Evolutionary conservation across 495 filamentous ascomycete genomes (phyloP), one percentile per base, ranked within the genome.

Genomic region (Podospora bellae-mahoneyi): DNA sequence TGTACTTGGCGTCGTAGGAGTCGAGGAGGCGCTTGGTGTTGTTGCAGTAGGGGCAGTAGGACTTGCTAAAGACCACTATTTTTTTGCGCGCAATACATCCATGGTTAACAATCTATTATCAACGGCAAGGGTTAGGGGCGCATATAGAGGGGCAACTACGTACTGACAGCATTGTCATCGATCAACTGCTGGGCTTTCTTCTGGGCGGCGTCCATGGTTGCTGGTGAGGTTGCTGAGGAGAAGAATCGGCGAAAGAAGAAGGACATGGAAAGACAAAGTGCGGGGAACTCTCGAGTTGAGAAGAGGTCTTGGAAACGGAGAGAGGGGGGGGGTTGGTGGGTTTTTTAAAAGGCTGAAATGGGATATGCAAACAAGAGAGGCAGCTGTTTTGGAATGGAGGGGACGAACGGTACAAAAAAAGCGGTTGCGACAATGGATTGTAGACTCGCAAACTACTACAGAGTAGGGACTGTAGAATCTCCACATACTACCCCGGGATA

Each of bases 11-110:
- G 70, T 88, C 87, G 67, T 86, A 60, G 53, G 88, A 80, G 71
- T 80, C 84, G 72, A 99, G 83, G 53, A 92, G 82, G 10, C 78
- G 63, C 87, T 97, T 97, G 70, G 88, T 87, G 64, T 93, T 84
- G 34, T 76, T 81, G 84, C 94, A 98, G 87, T 96, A 94, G n/a
- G 94, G 94, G 86, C 95, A 99, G 81, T 91, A 97, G 16, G 90
- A 92, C 82, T 99, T 99, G 78, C 88, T 91, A 86, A 99, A 99
- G 71, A 99, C 91, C 68, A 94, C 92, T 94, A 34, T 32, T 32
- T 48, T 32, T 32, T 48, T 13, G 13, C 13, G 15, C 39, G 15
- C 39, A 48, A 48, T 16, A 10, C 39, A 18, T 16, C 6, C 34
- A 39, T 39, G 2, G 39, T 48, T 16, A 48, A 0, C 39, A 48